phyloP scores from a whole-genome alignment of 306 rosid genomes.

The Quillaja saponaria region DNA sequence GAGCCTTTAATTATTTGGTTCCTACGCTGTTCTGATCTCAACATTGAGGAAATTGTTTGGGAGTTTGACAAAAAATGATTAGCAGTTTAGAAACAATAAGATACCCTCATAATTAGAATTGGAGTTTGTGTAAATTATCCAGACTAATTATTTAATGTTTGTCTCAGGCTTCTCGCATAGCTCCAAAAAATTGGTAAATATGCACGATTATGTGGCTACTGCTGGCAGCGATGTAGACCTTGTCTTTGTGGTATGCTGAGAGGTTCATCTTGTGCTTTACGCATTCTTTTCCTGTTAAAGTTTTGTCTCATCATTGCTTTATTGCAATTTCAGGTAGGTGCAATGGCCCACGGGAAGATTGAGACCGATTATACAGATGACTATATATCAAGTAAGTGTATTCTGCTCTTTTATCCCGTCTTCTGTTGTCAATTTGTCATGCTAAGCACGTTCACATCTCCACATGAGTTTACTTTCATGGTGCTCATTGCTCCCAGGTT shows the following conservation, averaged over 20 bases:
- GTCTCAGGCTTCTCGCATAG: constrained; percentile 75
- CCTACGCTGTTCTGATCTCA: no score
- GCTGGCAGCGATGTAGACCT: constrained; percentile 38
- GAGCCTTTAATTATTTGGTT: constrained; percentile 9
- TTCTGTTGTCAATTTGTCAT: no score
- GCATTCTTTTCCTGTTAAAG: background rate
- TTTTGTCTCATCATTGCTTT: background rate
- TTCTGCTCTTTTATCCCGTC: background rate
- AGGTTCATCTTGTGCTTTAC: constrained; percentile 1
- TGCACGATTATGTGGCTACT: constrained; percentile 46
- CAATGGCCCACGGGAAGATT: constrained; percentile 87
- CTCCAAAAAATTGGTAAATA: constrained; percentile 61
- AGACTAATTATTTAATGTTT: no score
- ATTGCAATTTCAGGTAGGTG: constrained; percentile 66
- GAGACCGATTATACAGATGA: constrained; percentile 75
- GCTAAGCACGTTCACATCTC: no score
- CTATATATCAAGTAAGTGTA: constrained; percentile 63
- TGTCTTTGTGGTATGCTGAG: constrained; percentile 78
- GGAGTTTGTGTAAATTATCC: no score
- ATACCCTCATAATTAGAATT: no score
- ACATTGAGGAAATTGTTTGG: no score
- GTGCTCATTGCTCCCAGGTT: no score
- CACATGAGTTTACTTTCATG: no score
- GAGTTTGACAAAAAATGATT: no score
- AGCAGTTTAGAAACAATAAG: no score